Percentiles rank a stretch among this genome's conserved stretches.
phyloP scores from a whole-genome alignment of 768 basidiomycete species.

The Suillus tomentosus region DNA sequence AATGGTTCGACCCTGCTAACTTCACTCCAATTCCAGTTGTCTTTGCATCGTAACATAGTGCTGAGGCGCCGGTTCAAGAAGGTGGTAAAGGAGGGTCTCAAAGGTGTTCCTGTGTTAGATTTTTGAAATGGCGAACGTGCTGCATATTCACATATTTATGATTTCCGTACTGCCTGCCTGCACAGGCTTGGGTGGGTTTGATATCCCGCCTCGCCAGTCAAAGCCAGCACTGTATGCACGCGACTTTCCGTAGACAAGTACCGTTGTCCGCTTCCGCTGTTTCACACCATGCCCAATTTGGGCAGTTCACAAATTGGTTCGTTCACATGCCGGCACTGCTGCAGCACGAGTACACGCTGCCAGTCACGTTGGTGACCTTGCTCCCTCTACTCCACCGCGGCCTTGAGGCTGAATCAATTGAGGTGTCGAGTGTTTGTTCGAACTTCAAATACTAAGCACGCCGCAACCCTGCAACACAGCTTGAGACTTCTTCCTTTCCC shows the following conservation, averaged over 20 bases:
- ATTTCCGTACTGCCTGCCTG: background rate
- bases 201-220: background rate
- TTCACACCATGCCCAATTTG: background rate
- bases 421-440: background rate
- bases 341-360: background rate
- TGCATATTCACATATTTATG: background rate
- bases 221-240: background rate
- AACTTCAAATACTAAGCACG: background rate
- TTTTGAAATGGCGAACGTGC: conserved; percentile 10
- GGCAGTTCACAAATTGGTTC: background rate
- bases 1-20: conserved; percentile 42
- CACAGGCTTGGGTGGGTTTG: background rate
- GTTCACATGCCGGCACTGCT: background rate
- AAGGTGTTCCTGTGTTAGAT: conserved; percentile 26
- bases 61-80: conserved; percentile 46
- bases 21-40: conserved; percentile 52
- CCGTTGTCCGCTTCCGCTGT: background rate
- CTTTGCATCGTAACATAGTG: conserved; percentile 44
- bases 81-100: conserved; percentile 50
- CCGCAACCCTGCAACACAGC: conserved; percentile 1
- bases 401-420: background rate
- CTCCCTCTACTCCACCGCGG: conserved; percentile 1
- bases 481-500: background rate
- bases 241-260: background rate
- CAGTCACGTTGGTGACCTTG: conserved; percentile 2